Conservation (phyloP, 2,329 filamentous ascomycete genomes). For the Anthostomella pinea region DNA sequence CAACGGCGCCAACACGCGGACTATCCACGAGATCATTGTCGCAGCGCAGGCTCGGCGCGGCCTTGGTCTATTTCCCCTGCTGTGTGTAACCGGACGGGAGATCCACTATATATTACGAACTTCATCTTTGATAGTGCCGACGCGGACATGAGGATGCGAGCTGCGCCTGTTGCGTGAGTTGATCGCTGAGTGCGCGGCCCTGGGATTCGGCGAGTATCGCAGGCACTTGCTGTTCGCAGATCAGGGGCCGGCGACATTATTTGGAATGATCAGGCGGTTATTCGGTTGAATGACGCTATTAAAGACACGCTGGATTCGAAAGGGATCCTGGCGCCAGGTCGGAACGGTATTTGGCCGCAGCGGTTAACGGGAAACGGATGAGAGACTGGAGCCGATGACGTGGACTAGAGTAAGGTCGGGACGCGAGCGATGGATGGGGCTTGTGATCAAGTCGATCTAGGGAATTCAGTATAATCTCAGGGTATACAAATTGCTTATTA, state of each 20-base stretch:
- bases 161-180: slow-evolving; percentile 31
- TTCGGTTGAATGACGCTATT: slow-evolving; percentile 42
- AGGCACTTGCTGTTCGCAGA: slow-evolving; percentile 46
- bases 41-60: slow-evolving; percentile 39
- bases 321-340: slow-evolving; percentile 35
- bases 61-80: slow-evolving; percentile 50
- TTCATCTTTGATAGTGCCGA: slow-evolving; percentile 50
- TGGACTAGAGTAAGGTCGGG: slow-evolving; percentile 18
- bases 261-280: slow-evolving; percentile 40
- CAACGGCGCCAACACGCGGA: slow-evolving; percentile 46
- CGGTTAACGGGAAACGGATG: slow-evolving; percentile 30
- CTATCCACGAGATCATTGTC: slow-evolving; percentile 40
- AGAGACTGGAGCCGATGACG: slow-evolving; percentile 26
- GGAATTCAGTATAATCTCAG: slow-evolving; percentile 1
- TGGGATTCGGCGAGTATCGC: slow-evolving; percentile 45
- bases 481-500: neutral
- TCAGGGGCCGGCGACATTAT: slow-evolving; percentile 44
- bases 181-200: slow-evolving; percentile 39
- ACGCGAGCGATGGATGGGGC: slow-evolving; percentile 3
- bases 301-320: slow-evolving; percentile 45
- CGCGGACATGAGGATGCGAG: slow-evolving; percentile 33
- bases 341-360: slow-evolving; percentile 37
- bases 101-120: slow-evolving; percentile 56
- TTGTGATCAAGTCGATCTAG: neutral
- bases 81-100: slow-evolving; percentile 49